phyloP scores from a whole-genome alignment of 1,284 basidiomycete genomes.

The Ganoderma lingzhi region DNA sequence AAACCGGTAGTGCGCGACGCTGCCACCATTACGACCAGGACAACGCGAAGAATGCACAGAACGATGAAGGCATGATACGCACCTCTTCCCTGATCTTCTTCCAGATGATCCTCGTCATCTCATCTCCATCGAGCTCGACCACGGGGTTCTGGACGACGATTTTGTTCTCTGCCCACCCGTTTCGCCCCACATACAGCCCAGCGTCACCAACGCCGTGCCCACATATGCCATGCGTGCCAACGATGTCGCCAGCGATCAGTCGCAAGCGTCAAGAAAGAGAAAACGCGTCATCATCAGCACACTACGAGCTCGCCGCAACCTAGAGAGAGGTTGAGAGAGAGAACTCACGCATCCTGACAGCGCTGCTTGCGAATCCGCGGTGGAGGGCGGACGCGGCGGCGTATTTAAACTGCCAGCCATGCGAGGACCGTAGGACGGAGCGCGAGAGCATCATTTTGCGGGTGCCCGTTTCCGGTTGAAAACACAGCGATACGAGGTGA shows the following conservation, averaged over 20 bases:
- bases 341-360: constrained; percentile 41
- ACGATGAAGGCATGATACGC: constrained; percentile 8
- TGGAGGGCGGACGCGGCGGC: constrained; percentile 13
- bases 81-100: constrained; percentile 98
- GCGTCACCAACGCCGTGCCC: constrained; percentile 5
- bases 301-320: background rate
- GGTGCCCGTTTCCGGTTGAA: background rate
- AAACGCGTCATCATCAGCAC: background rate
- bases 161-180: constrained; percentile 49
- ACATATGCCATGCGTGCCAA: background rate
- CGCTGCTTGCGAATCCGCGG: constrained; percentile 42
- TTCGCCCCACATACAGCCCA: constrained; percentile 4
- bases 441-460: constrained; percentile 27
- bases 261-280: background rate
- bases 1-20: background rate
- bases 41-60: background rate
- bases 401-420: constrained; percentile 23
- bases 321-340: background rate
- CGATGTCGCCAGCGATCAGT: no score
- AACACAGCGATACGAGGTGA: background rate
- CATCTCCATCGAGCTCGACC: constrained; percentile 96
- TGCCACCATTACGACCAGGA: background rate
- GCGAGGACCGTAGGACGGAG: constrained; percentile 25
- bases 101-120: constrained; percentile 99
- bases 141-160: constrained; percentile 93